Evolutionary conservation across 257 asterid species (phyloP), one percentile per base, ranked within the genome.

Genomic region (Anisodus tanguticus): DNA sequence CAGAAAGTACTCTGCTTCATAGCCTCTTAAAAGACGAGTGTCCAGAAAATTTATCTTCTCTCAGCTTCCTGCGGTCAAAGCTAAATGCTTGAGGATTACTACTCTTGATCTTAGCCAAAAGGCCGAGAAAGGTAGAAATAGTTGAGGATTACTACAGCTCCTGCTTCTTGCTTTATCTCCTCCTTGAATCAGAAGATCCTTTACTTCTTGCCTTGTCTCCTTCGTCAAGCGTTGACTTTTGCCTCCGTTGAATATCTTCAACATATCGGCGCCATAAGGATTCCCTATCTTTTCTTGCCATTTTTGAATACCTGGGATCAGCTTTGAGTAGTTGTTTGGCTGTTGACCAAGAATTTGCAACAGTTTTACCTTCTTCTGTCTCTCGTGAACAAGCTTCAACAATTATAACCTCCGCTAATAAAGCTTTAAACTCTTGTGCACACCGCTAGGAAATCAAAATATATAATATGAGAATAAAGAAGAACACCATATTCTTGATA

Each of bases 281-380:
- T 85, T 96, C 99, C 85, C 98, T 85, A 39, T 94, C 98, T 87
- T 94, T 96, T 90, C 98, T 92, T 6, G 97, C 91, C 94, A 92
- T 89, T 88, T 91, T 96, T 85, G 91, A 85, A 78, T 96, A 96
- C 76, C 98, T 87, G 5, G 93, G 93, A 85, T 96, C 98, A 13
- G 62, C 90, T 89, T 92, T 96, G 49, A 96, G 85, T 83, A 90
- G 87, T 31, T 83, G 94, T 81, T 94, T 96, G 58, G 99, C 98
- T 35, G 98, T 92, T 57, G 98, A 94, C 99, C 99, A 96, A 26
- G 99, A 96, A 26, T 89, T 92, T 58, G 92, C 62, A 59, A 87
- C 86, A 45, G 98, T 92, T 88, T 96, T 96, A 37, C 98, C 95
- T 55, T 90, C 97, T 90, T 91, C 90, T 6, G 91, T 92, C 88